Base-by-base conservation (phyloP, 1,139 yeast species). In the Candida freyschussii region DNA sequence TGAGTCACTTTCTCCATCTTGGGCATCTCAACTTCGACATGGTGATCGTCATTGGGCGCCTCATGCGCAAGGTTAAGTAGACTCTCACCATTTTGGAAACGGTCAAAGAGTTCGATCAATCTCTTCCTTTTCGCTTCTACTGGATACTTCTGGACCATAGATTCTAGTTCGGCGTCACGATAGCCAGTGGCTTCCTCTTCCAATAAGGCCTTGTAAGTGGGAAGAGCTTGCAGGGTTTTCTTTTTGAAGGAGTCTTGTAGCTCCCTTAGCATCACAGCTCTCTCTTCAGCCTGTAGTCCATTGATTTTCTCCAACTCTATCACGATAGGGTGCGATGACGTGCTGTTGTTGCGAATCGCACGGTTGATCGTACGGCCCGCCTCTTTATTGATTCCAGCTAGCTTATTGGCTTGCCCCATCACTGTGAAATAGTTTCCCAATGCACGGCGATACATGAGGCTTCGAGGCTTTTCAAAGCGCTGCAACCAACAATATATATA, bases 241-340 rank as follows among this genome's bases (percentile, higher is more conserved):
- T 18, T 13, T 17, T 29, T 26, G 27, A 33, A 33, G 15, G 21
- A 21, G 12, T 33, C 33, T 11, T 22, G 8, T 13, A 33, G 25
- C 17, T 14, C 36, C 9, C 33, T 26, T 9, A 33, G 7, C 36
- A 33, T 25, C 11, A 29, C 14, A 7, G 30, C 30, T 22, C 33
- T 29, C 7, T 29, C 27, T 18, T 33, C 27, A 2, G 32, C 18
- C 10, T 13, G 23, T 32, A 11, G 9, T 17, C 13, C 11, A 30
- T 26, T 22, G 13, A 31, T 19, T 24, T 14, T 24, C 16, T 7
- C 12, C 7, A 29, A 7, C 24, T 21, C 12, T 7, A 21, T 21
- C 11, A 21, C 24, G 13, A 12, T 7, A 13, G 11, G 12, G 24
- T n/a, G 24, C n/a, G n/a, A n/a, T n/a, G n/a, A n/a, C n/a, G n/a